These are phyloP conservation scores for Hibiscus trionum DNA, from an alignment of 345 rosid species.

Conservation along the genomic window DNA sequence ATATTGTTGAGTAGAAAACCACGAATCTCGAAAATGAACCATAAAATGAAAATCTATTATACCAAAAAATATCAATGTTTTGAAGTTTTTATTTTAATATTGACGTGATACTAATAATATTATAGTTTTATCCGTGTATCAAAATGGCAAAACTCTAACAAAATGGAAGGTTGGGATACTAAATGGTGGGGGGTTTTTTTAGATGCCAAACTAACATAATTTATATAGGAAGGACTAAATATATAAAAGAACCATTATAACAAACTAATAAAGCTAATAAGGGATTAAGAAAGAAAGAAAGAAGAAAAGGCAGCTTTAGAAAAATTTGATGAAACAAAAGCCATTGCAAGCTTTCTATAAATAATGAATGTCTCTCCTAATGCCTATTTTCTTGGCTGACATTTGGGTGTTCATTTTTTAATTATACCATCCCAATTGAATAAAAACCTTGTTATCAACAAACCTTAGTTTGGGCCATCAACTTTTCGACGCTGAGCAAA, in stretches of 20 bases:
- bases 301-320: neutral
- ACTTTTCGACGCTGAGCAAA: neutral
- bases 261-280: neutral
- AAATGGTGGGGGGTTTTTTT: neutral
- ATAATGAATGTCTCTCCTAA: neutral
- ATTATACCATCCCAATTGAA: neutral
- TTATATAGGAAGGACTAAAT: neutral
- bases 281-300: neutral
- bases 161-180: too few relatives aligned
- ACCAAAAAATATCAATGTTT: too few relatives aligned
- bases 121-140: too few relatives aligned
- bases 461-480: neutral
- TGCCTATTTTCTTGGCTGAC: neutral
- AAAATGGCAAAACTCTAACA: too few relatives aligned
- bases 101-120: too few relatives aligned
- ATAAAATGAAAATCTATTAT: too few relatives aligned
- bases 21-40: too few relatives aligned
- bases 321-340: neutral
- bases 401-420: neutral
- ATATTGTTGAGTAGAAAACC: too few relatives aligned
- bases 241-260: neutral
- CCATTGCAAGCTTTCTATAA: slow-evolving; percentile 3
- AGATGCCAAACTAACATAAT: neutral
- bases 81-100: too few relatives aligned
- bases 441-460: neutral